Conservation (phyloP, 2,329 filamentous ascomycete genomes). For the Epichloe amarillans region DNA sequence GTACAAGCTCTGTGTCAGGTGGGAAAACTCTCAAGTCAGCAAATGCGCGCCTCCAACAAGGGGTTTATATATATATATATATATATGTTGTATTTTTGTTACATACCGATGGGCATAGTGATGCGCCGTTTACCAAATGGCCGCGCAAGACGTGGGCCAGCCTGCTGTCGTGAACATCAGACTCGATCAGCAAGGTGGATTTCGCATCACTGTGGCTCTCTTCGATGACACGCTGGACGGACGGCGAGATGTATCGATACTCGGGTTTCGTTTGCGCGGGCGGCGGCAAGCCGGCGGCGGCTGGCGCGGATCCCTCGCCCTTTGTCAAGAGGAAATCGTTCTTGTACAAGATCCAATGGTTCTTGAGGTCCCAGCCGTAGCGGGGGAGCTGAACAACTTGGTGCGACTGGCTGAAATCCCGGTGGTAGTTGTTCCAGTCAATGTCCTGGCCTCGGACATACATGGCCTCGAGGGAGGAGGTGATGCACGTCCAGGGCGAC, state of each 20-base stretch:
- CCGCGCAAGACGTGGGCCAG: not conserved
- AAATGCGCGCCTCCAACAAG: no score
- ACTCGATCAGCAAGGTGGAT: conserved; percentile 42
- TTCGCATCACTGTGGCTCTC: conserved; percentile 29
- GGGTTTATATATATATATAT: no score
- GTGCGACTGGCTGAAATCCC: conserved; percentile 22
- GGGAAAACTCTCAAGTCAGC: no score
- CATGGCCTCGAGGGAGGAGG: not conserved
- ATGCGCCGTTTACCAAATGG: conserved; percentile 3
- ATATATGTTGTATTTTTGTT: no score
- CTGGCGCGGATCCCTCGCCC: conserved; percentile 15
- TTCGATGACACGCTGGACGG: conserved; percentile 33
- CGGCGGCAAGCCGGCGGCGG: no score
- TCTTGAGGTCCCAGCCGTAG: conserved; percentile 59
- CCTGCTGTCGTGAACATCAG: conserved; percentile 9
- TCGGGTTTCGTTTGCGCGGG: no score
- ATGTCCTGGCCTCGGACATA: conserved; percentile 19
- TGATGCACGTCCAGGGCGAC: conserved; percentile 41
- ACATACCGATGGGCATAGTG: not conserved
- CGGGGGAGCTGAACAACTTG: conserved; percentile 47
- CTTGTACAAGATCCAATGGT: conserved; percentile 44
- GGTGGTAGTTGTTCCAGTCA: conserved; percentile 46
- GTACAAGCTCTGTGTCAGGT: no score
- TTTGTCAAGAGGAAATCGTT: conserved; percentile 53
- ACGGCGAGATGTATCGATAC: no score